Evolutionary conservation across 768 basidiomycete genomes (phyloP).

Genomic region (Tricholoma saponaceum): DNA sequence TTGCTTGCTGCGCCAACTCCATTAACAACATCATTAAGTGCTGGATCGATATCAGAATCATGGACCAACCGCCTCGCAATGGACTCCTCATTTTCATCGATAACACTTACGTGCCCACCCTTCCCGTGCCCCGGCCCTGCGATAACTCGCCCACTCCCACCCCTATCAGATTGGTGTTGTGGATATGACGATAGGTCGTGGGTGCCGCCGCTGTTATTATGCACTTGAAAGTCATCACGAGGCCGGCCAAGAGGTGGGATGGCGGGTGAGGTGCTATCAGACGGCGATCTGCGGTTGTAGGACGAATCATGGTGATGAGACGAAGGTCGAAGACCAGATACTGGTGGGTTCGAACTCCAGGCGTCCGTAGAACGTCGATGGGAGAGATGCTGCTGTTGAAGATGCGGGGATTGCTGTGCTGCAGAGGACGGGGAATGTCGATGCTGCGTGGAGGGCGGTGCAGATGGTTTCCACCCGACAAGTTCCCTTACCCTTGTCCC

Average conservation of each 20-base stretch:
- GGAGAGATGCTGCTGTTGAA: conserved; percentile 8
- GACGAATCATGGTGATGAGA: conserved; percentile 28
- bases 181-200: conserved; percentile 4
- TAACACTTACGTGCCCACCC: conserved; percentile 18
- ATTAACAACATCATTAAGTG: conserved; percentile 10
- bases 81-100: conserved; percentile 20
- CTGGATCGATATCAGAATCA: conserved; percentile 11
- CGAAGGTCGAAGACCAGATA: conserved; percentile 21
- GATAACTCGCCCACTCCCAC: conserved; percentile 15
- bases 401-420: conserved; percentile 11
- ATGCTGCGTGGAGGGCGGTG: conserved; percentile 33
- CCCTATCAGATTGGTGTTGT: conserved; percentile 10
- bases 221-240: conserved; percentile 31
- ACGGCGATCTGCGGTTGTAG: conserved; percentile 18
- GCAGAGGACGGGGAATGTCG: conserved; percentile 6
- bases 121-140: conserved; percentile 17
- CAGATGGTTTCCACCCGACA: conserved; percentile 34
- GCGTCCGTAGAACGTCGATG: conserved; percentile 31
- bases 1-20: neutral
- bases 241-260: conserved; percentile 29
- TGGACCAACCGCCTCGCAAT: conserved; percentile 10
- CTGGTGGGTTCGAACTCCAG: conserved; percentile 19
- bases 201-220: conserved; percentile 15
- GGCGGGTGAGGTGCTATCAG: conserved; percentile 22
- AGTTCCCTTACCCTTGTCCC: conserved; percentile 56